A percentile compares a stretch with the other conserved stretches of the same genome.
Evolutionary conservation across 768 basidiomycete genomes (phyloP).

Genomic region (Xerocomus brunneocitrinus): DNA sequence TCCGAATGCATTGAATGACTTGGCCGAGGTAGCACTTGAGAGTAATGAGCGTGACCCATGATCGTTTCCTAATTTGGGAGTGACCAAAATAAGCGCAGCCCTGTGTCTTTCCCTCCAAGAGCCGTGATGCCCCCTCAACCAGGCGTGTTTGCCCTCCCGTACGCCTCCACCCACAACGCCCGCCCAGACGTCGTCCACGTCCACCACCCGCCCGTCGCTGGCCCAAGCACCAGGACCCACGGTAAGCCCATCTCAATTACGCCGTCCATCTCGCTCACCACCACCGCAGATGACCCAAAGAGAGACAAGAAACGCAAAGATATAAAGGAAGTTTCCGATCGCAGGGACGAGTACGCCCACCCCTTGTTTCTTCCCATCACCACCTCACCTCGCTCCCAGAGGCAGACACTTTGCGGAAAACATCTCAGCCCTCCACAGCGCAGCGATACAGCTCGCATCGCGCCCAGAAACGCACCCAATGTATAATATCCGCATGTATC

Average conservation of each 20-base stretch:
- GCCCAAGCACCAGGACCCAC: conserved; percentile 41
- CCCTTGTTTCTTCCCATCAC: conserved; percentile 1
- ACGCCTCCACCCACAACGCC: conserved; percentile 44
- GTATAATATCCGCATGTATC: conserved; percentile 70
- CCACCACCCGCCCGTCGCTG: conserved; percentile 39
- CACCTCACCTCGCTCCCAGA: conserved; percentile 33
- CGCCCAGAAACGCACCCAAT: conserved; percentile 61
- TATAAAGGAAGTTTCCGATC: conserved; percentile 67
- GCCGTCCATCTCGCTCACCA: conserved; percentile 30
- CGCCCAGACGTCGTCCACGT: conserved; percentile 35
- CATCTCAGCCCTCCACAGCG: conserved; percentile 54
- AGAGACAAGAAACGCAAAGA: conserved; percentile 67
- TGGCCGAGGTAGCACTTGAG: too few species aligned
- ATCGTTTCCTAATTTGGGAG: conserved; percentile 22
- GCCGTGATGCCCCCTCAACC: conserved; percentile 61
- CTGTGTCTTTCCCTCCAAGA: background rate
- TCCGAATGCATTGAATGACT: too few species aligned
- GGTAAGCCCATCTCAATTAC: conserved; percentile 26
- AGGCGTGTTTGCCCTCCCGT: conserved; percentile 62
- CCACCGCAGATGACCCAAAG: conserved; percentile 32
- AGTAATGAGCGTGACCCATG: conserved; percentile 16
- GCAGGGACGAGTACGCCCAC: conserved; percentile 66
- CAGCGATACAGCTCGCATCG: conserved; percentile 58
- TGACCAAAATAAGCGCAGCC: conserved; percentile 12
- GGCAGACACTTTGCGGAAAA: conserved; percentile 59